Percentiles rank a stretch among this genome's conserved stretches.
phyloP scores from a whole-genome alignment of 108 stramenopile genomes.

The Halocafeteria seosinensis region DNA sequence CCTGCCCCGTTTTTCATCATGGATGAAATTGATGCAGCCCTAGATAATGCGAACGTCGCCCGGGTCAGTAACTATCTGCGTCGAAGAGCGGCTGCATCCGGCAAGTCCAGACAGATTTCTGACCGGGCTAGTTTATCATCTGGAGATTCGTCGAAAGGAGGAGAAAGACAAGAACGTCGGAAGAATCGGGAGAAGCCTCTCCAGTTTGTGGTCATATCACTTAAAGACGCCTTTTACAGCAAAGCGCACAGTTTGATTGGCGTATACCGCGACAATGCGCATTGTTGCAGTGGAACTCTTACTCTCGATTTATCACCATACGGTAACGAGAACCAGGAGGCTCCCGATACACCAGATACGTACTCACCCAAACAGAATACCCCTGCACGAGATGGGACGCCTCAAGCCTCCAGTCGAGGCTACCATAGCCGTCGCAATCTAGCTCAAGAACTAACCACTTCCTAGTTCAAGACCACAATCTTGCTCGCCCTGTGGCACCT shows the following conservation, averaged over 20 bases:
- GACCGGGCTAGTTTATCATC: neutral
- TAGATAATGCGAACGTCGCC: constrained; percentile 75
- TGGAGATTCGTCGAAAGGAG: neutral
- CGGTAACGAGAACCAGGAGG: too few species aligned
- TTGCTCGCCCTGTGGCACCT: too few species aligned
- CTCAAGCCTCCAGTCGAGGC: too few species aligned
- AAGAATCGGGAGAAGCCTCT: constrained; percentile 43
- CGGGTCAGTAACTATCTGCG: constrained; percentile 94
- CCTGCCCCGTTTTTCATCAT: constrained; percentile 48
- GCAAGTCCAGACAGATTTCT: neutral
- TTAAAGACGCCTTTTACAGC: constrained; percentile 93
- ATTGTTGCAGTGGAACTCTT: neutral
- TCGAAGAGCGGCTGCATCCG: constrained; percentile 37
- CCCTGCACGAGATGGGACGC: too few species aligned
- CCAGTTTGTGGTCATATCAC: constrained; percentile 94
- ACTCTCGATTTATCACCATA: constrained; percentile 17
- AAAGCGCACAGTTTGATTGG: constrained; percentile 67
- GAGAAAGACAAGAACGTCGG: constrained; percentile 17
- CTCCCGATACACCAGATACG: too few species aligned
- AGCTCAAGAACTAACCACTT: too few species aligned
- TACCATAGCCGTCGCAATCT: too few species aligned
- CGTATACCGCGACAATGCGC: constrained; percentile 51
- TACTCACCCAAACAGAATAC: too few species aligned
- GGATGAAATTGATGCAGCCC: constrained; percentile 69
- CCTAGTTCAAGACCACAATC: too few species aligned